These are phyloP conservation scores for Meyerozyma sp. DNA, from an alignment of 1,139 yeast genomes.

Conservation along the genomic window DNA sequence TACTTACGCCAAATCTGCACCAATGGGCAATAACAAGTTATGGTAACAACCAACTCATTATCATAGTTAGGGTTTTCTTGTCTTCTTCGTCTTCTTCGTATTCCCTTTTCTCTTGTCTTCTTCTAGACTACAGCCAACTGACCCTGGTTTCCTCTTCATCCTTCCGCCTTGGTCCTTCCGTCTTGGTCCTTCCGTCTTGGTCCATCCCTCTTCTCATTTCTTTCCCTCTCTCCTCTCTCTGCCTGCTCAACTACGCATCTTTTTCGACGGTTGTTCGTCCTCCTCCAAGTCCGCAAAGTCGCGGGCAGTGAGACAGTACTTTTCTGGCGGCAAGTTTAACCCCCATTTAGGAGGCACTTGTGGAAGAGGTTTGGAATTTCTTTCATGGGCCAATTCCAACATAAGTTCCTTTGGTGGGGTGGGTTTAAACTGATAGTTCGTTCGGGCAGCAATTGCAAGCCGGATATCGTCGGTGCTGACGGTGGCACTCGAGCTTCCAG, in stretches of 20 bases:
- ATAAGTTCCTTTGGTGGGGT: constrained; percentile 90
- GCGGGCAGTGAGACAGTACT: constrained; percentile 83
- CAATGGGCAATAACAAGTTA: too few species aligned
- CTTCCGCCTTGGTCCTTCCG: too few species aligned
- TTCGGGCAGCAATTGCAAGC: constrained; percentile 87
- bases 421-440: constrained; percentile 92
- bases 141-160: background rate
- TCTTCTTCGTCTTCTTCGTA: too few species aligned
- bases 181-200: too few species aligned
- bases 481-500: constrained; percentile 27
- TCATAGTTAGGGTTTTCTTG: too few species aligned
- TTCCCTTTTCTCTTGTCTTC: too few species aligned
- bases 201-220: background rate
- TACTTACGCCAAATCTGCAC: too few species aligned
- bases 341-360: constrained; percentile 93
- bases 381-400: constrained; percentile 85
- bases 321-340: constrained; percentile 91
- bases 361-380: constrained; percentile 86
- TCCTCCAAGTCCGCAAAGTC: constrained; percentile 50
- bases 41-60: too few species aligned
- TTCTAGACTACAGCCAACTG: too few species aligned
- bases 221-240: background rate
- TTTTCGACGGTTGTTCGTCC: background rate
- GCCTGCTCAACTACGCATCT: background rate
- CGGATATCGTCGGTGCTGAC: constrained; percentile 86